These are phyloP conservation scores for Penicillium robsamsonii DNA, from an alignment of 495 filamentous ascomycete species.

Conservation along the genomic window DNA sequence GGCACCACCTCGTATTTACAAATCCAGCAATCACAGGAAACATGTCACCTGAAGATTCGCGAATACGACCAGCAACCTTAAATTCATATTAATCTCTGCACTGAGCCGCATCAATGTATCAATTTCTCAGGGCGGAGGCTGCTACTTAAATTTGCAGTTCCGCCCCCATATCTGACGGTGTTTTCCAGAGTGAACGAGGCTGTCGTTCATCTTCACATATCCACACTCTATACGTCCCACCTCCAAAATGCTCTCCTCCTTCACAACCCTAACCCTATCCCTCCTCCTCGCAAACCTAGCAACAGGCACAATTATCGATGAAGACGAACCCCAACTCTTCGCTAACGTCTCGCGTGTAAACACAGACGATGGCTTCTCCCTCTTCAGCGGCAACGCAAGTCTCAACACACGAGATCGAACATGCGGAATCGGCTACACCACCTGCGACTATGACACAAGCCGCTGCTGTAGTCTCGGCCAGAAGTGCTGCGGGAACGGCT, in stretches of 20 bases:
- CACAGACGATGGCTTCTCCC: neutral
- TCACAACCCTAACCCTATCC: neutral
- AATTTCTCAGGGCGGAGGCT: too few species aligned
- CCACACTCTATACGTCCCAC: neutral
- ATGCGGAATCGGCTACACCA: constrained; percentile 15
- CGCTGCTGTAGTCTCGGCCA: constrained; percentile 16
- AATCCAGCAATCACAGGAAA: constrained; percentile 3
- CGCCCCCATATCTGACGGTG: neutral
- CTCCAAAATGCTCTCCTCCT: neutral
- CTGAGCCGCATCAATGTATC: neutral
- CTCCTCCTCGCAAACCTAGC: constrained; percentile 5
- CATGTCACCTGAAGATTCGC: neutral
- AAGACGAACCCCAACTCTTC: constrained; percentile 10
- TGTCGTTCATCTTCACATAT: neutral
- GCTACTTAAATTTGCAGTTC: neutral
- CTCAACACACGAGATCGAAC: constrained; percentile 3
- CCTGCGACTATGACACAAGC: constrained; percentile 13
- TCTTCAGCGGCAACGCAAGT: constrained; percentile 5
- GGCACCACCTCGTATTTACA: constrained; percentile 21
- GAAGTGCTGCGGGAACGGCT: constrained; percentile 20
- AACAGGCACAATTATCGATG: neutral
- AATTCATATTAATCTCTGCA: neutral
- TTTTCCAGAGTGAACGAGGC: neutral
- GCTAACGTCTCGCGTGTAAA: constrained; percentile 6
- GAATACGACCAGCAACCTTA: constrained; percentile 11